phyloP scores from a whole-genome alignment of 1,284 basidiomycete genomes.

The Coniferiporia sulphurascens region DNA sequence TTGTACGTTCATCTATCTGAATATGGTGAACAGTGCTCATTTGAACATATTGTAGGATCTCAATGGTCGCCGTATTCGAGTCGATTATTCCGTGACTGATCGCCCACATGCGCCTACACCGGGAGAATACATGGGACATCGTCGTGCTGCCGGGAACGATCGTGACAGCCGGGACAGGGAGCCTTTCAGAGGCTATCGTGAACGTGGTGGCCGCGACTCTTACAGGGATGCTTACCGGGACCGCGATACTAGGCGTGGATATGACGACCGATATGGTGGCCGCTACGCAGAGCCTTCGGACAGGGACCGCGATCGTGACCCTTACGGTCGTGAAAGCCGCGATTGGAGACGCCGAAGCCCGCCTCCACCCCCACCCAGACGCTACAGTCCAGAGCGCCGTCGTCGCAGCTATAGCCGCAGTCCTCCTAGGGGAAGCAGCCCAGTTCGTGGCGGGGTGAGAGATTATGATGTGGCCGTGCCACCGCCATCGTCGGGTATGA shows the following conservation, averaged over 20 bases:
- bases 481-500: slow-evolving; percentile 20
- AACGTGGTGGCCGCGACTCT: slow-evolving; percentile 22
- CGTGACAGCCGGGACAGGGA: too few relatives aligned
- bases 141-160: slow-evolving; percentile 40
- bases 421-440: slow-evolving; percentile 73
- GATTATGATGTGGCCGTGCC: slow-evolving; percentile 39
- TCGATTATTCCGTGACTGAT: slow-evolving; percentile 94
- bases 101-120: slow-evolving; percentile 94
- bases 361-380: slow-evolving; percentile 37
- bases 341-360: slow-evolving; percentile 63
- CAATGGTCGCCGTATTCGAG: slow-evolving; percentile 93
- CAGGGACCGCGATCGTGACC: slow-evolving; percentile 38
- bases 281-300: slow-evolving; percentile 39
- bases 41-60: slow-evolving; percentile 55
- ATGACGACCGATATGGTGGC: slow-evolving; percentile 40
- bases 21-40: neutral
- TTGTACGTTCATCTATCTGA: slow-evolving; percentile 49
- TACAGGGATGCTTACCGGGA: slow-evolving; percentile 42
- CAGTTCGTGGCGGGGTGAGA: slow-evolving; percentile 37
- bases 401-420: slow-evolving; percentile 74
- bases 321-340: slow-evolving; percentile 35
- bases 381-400: slow-evolving; percentile 66
- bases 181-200: slow-evolving; percentile 39
- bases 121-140: slow-evolving; percentile 95
- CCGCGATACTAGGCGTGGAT: slow-evolving; percentile 22